These are phyloP conservation scores for Senna tora DNA, from an alignment of 306 rosid species.

Conservation along the genomic window DNA sequence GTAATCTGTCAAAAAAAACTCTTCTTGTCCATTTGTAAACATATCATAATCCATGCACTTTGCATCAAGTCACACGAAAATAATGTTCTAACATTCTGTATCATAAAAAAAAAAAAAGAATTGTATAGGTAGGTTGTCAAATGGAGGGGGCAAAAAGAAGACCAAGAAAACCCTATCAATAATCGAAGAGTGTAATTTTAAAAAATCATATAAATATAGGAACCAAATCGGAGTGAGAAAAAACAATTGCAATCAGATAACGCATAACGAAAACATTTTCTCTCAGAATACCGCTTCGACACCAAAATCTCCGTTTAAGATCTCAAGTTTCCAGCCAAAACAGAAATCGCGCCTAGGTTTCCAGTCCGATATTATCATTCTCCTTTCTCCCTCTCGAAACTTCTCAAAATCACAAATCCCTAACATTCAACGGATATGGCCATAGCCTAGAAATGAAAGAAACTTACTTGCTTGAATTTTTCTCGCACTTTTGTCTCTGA, in stretches of 20 bases:
- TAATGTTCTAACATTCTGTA: not conserved
- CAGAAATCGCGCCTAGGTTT: not conserved
- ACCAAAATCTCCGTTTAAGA: not conserved
- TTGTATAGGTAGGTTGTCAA: too few species aligned
- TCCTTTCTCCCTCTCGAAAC: slow-evolving; percentile 11
- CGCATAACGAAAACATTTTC: not conserved
- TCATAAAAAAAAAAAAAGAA: not conserved
- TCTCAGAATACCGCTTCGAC: not conserved
- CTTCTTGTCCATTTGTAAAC: not conserved
- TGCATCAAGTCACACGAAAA: not conserved
- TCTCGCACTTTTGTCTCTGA: not conserved
- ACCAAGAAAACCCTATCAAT: not conserved
- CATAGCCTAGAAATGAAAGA: too few species aligned
- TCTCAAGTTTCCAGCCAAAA: not conserved
- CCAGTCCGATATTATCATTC: not conserved
- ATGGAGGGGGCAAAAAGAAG: not conserved
- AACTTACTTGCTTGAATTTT: not conserved
- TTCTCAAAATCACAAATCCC: slow-evolving; percentile 1
- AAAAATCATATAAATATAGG: not conserved
- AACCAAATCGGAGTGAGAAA: not conserved
- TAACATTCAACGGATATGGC: not conserved
- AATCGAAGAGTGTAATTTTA: not conserved
- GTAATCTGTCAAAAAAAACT: too few species aligned
- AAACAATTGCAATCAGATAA: not conserved
- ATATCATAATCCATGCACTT: not conserved